A percentile compares a stretch with the other conserved stretches of the same genome.
These are phyloP conservation scores for Ganoderma meredithae DNA, from an alignment of 1,284 basidiomycete genomes.

Conservation along the genomic window DNA sequence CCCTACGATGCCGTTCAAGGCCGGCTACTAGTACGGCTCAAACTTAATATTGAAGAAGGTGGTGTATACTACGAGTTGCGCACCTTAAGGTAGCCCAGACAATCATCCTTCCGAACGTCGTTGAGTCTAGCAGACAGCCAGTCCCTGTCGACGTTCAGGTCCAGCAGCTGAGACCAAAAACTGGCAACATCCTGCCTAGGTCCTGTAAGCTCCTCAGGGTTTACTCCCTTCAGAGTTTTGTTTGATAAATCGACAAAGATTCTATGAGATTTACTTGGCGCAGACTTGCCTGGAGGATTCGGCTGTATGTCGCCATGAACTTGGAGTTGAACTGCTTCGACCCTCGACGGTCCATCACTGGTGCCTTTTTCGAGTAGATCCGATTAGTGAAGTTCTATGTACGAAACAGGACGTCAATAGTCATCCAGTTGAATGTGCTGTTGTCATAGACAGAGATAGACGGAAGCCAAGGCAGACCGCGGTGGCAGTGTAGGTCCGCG, in stretches of 20 bases:
- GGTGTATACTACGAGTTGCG: conserved; percentile 27
- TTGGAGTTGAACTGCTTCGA: conserved; percentile 44
- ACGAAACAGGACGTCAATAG: neutral
- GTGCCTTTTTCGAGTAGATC: neutral
- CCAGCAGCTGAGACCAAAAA: conserved; percentile 60
- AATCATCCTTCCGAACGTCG: conserved; percentile 43
- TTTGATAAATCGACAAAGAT: neutral
- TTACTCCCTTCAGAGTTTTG: conserved; percentile 42
- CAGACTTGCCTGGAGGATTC: conserved; percentile 47
- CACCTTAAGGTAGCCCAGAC: conserved; percentile 41
- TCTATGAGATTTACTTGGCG: neutral
- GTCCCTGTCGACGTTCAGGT: conserved; percentile 55
- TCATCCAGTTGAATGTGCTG: neutral
- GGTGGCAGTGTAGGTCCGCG: neutral
- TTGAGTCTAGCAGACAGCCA: conserved; percentile 47
- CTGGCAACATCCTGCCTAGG: conserved; percentile 34
- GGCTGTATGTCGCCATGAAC: conserved; percentile 50
- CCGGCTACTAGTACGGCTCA: conserved; percentile 52
- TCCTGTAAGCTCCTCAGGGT: conserved; percentile 46
- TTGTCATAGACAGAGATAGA: neutral
- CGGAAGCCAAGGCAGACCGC: neutral
- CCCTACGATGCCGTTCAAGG: conserved; percentile 56
- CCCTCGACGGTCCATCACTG: conserved; percentile 30
- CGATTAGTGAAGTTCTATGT: neutral
- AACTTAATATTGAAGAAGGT: conserved; percentile 1